Evolutionary conservation across 257 asterid species (phyloP), one percentile per base, ranked within the genome.

Genomic region (Avicennia marina): DNA sequence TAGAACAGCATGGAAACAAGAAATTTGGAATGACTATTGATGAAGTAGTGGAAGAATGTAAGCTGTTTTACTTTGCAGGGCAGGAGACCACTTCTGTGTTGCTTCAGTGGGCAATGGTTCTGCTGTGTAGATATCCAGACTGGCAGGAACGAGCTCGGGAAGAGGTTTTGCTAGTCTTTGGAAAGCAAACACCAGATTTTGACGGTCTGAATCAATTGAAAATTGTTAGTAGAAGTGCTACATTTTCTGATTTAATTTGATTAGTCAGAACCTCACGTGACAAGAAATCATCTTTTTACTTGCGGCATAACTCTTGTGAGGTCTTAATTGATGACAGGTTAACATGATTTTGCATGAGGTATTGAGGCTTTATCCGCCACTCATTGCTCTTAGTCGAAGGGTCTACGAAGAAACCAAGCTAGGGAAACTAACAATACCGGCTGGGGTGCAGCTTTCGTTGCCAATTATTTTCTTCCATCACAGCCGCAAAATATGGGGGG

Each of bases 71-170:
- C 42, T 67, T 70, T 15, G 86, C 76, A 2, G 86, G 83, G 10
- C 78, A 77, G 13, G 82, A 77, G 60, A 74, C 81, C 0, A 74
- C 82, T 5, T 56, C 84, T 0, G 43, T 27, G 20, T 40, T 81
- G 21, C 66, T 81, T 25, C 45, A 57, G 0, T 81, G 87, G 87
- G 40, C 85, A 4, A 7, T 81, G 66, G 40, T 81, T 48, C 20
- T 69, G 7, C 33, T 81, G 27, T 40, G 75, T 19, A 56, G 15
- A 6, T 50, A 69, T 51, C 72, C 59, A 3, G 63, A 77, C 0
- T 81, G 85, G 85, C 87, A 81, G 41, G 29, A n/a, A 0, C 68
- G 55, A 16, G 88, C 84, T 4, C 49, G 82, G 21, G 82, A 72
- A 16, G 82, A 81, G 60, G 74, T 77, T 18, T 2, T 64, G 3